Conservation (phyloP, 1,139 yeast species). For the Candida sanyaensis region DNA sequence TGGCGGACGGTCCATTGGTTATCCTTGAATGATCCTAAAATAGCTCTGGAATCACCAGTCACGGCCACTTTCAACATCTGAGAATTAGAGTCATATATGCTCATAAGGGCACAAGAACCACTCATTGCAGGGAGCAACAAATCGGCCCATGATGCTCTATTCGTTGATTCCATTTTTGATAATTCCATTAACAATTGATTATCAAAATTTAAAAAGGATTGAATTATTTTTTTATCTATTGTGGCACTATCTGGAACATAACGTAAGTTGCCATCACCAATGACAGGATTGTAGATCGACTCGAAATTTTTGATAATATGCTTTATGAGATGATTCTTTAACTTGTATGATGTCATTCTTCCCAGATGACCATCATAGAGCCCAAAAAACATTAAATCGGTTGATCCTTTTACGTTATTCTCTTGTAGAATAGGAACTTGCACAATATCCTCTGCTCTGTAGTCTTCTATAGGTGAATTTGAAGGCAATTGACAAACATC, state of each 20-base stretch:
- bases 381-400: constrained; percentile 96
- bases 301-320: constrained; percentile 80
- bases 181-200: constrained; percentile 82
- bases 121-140: constrained; percentile 89
- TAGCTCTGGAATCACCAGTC: constrained; percentile 94
- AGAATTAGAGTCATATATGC: constrained; percentile 80
- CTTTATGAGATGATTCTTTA: constrained; percentile 76
- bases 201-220: constrained; percentile 82
- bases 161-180: constrained; percentile 67
- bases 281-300: constrained; percentile 59
- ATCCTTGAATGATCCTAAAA: constrained; percentile 71
- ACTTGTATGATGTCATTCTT: constrained; percentile 85
- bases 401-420: constrained; percentile 52
- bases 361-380: constrained; percentile 98
- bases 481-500: constrained; percentile 90
- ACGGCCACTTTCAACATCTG: constrained; percentile 84
- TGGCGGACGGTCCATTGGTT: constrained; percentile 89
- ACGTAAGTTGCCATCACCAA: constrained; percentile 49
- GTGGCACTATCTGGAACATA: constrained; percentile 64
- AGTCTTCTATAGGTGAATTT: constrained; percentile 94
- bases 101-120: constrained; percentile 90
- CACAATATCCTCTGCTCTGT: constrained; percentile 81
- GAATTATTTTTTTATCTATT: constrained; percentile 77
- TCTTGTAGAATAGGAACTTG: constrained; percentile 71
- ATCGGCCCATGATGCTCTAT: constrained; percentile 63